Base-by-base conservation (phyloP, 768 basidiomycete species). In the Boletellus emodensis region DNA sequence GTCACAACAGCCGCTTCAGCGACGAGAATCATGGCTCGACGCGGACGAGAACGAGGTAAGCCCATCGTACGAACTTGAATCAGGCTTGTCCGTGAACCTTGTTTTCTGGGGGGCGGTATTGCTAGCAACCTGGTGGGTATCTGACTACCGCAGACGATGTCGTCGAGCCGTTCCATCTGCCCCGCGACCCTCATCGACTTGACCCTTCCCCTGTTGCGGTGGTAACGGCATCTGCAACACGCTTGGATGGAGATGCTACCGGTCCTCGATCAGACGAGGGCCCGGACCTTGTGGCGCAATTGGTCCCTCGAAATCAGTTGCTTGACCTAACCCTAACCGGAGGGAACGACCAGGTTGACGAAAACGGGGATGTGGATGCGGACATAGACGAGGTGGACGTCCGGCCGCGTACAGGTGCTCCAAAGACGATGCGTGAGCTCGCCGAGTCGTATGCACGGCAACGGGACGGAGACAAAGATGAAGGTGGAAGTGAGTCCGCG, bases 131-230 rank as follows among this genome's bases (percentile, higher is more conserved):
- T 11, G 87, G 86, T 12, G 80, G 81, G 7, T 90, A 87, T 66
- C 72, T 92, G 15, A 75, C 79, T 7, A 82, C 76, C 13, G 85
- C 82, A 7, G 87, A 85, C 59, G 82, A 80, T 52, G 84, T 91
- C 46, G 86, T 92, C 2, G 73, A 85, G 64, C 79, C 81, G 2
- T 92, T 82, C 64, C 77, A 77, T 50, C 70, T 92, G 24, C 90
- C 90, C 1, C 82, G 81, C 54, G 77, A 75, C 72, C 7, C 65
- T 59, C 58, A 64, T 45, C 36, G 17, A 55, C n/a, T 38, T 5
- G 61, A 60, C 24, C 35, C 33, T 17, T 28, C 28, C 28, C 28
- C 9, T 6, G 50, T 54, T 17, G 26, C 42, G n/a, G 48, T 45
- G 18, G 52, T 51, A 2, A 43, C 48, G n/a, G 46, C 46, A 26